A percentile compares a stretch with the other conserved stretches of the same genome.
Evolutionary conservation across 1,284 basidiomycete species (phyloP).

Genomic region (Xerocomus tenax): DNA sequence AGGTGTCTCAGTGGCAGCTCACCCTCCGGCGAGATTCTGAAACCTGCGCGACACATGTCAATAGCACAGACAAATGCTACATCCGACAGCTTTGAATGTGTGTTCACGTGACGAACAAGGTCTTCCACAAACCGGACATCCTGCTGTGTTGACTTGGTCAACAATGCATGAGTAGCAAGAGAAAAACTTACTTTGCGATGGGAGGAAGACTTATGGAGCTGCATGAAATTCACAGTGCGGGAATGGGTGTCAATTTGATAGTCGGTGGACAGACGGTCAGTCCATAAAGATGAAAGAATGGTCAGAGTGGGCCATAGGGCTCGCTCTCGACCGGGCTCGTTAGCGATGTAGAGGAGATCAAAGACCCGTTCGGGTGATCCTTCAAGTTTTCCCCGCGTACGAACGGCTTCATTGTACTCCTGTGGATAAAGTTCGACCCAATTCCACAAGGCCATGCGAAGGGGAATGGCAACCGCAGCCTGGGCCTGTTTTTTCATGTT

Average conservation of each 20-base stretch:
- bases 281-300: conserved; percentile 68
- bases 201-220: conserved; percentile 27
- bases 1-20: conserved; percentile 66
- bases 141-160: conserved; percentile 24
- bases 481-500: conserved; percentile 77
- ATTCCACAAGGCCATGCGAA: conserved; percentile 82
- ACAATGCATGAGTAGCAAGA: neutral
- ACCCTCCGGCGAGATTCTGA: conserved; percentile 52
- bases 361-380: conserved; percentile 78
- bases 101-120: conserved; percentile 44
- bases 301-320: conserved; percentile 78
- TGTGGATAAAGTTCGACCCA: conserved; percentile 81
- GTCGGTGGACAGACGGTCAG: conserved; percentile 61
- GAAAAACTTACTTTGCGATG: conserved; percentile 36
- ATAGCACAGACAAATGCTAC: conserved; percentile 67
- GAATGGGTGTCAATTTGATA: conserved; percentile 38
- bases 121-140: conserved; percentile 52
- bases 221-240: conserved; percentile 29
- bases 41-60: conserved; percentile 77
- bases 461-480: conserved; percentile 60
- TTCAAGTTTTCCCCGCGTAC: conserved; percentile 58
- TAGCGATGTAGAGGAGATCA: conserved; percentile 59
- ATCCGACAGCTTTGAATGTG: conserved; percentile 50
- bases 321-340: conserved; percentile 49
- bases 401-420: conserved; percentile 72